phyloP scores from a whole-genome alignment of 768 basidiomycete genomes.

The Saitozyma podzolica region DNA sequence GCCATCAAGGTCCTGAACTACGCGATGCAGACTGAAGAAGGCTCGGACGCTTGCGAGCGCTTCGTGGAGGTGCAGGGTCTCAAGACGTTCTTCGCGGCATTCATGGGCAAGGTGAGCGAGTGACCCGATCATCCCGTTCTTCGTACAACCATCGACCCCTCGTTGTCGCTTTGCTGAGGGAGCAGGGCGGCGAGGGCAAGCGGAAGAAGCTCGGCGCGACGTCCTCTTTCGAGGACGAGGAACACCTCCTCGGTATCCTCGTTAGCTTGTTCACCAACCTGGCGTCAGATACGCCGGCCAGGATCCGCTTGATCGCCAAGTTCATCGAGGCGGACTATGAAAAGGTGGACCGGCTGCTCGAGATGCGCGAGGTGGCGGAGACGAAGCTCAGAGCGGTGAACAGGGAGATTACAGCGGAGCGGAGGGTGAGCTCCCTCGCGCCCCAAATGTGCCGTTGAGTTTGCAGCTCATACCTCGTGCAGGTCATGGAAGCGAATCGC shows the following conservation, averaged over 20 bases:
- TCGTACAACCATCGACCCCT: not conserved
- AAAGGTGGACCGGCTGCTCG: slow-evolving; percentile 89
- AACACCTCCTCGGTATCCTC: slow-evolving; percentile 87
- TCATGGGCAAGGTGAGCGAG: slow-evolving; percentile 84
- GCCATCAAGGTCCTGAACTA: slow-evolving; percentile 90
- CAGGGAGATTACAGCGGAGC: slow-evolving; percentile 67
- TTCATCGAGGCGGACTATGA: slow-evolving; percentile 92
- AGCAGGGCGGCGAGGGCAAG: slow-evolving; percentile 54
- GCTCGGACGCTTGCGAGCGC: slow-evolving; percentile 66
- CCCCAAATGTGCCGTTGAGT: too few relatives aligned
- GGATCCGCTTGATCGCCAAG: slow-evolving; percentile 83
- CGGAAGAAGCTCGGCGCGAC: slow-evolving; percentile 64
- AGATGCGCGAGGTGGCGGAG: slow-evolving; percentile 73
- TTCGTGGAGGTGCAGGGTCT: slow-evolving; percentile 87
- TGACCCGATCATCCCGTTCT: not conserved
- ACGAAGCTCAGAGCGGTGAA: slow-evolving; percentile 65
- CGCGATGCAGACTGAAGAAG: slow-evolving; percentile 77
- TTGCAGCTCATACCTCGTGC: not conserved
- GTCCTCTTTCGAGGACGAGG: slow-evolving; percentile 69
- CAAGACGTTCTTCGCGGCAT: slow-evolving; percentile 82
- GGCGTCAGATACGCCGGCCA: slow-evolving; percentile 76
- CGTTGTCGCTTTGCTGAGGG: not conserved
- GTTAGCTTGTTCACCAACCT: slow-evolving; percentile 87
- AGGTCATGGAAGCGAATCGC: slow-evolving; percentile 63
- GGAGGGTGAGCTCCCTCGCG: slow-evolving; percentile 57